Evolutionary conservation across 148 eudicot species (phyloP), one percentile per base, ranked within the genome.

Genomic region (Arbutus unedo): DNA sequence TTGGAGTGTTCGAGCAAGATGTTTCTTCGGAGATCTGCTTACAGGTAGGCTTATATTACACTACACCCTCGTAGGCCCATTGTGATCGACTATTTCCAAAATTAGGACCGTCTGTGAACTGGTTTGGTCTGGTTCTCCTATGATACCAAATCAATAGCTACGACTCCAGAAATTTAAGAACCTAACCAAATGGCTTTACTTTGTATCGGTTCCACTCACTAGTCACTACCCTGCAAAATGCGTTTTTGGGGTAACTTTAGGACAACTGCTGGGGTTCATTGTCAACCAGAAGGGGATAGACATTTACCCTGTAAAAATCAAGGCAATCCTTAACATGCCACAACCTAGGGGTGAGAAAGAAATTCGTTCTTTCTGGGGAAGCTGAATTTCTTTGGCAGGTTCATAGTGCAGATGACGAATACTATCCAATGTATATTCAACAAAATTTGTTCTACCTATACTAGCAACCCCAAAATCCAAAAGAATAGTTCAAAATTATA

Each of bases 1-100:
- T 93, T 62, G 96, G 96, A 82, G 96, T 91, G 25, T 91, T 93
- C 38, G 96, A 93, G 81, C 94, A 93, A 79, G 96, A 93, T 84
- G 94, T 93, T 75, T 89, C 91, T 83, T 90, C 96, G 13, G 92
- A 93, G 75, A 86, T 93, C 78, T 93, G 96, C 84, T 84, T 91
- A 79, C 93, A 92, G 94, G 94, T 84, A 81, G 60, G 74, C 57
- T 54, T n/a, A 79, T 44, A 79, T 60, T 11, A 64, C 21, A 44
- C 49, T 25, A 45, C 56, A 23, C 21, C 23, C 60, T 38, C 15
- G 3, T 77, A 16, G 66, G 49, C 81, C 4, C 9, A 19, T 78
- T 38, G 16, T 78, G 18, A 78, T 16, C 19, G n/a, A 38, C n/a
- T 70, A 31, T 21, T 21, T 64, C 70, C 25, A 41, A 64, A 64